These are phyloP conservation scores for Hypoxylon cercidicola DNA, from an alignment of 495 filamentous ascomycete species.

Conservation along the genomic window DNA sequence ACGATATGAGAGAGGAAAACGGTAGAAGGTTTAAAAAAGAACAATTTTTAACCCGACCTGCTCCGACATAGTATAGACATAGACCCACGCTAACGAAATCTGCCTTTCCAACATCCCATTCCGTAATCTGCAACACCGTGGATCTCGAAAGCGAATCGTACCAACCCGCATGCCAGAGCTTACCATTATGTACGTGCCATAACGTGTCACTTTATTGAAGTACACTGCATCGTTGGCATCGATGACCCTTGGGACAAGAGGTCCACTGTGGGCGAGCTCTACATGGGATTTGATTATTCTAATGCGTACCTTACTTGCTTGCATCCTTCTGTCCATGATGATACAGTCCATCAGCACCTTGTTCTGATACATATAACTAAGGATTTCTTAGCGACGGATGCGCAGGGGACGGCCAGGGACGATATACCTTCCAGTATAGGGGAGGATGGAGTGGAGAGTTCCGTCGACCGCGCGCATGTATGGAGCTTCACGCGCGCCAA, in stretches of 20 bases:
- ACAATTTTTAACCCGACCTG: too few species aligned
- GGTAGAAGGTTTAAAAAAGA: slow-evolving; percentile 2
- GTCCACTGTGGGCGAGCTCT: too few species aligned
- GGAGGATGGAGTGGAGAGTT: too few species aligned
- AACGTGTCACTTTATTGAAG: too few species aligned
- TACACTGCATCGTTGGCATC: too few species aligned
- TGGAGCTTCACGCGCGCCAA: slow-evolving; percentile 3
- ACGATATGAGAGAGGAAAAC: neutral
- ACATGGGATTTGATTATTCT: too few species aligned
- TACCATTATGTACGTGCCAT: neutral
- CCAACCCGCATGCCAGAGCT: slow-evolving; percentile 11
- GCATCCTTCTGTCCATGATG: slow-evolving; percentile 11
- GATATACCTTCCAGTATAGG: too few species aligned
- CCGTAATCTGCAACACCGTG: slow-evolving; percentile 19
- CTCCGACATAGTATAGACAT: neutral
- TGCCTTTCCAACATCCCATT: slow-evolving; percentile 22
- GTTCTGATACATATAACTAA: slow-evolving; percentile 1
- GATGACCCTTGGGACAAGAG: too few species aligned
- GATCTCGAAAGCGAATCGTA: slow-evolving; percentile 16
- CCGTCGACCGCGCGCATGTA: too few species aligned
- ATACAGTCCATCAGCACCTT: slow-evolving; percentile 20
- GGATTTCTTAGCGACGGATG: neutral
- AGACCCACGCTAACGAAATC: slow-evolving; percentile 3
- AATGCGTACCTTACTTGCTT: too few species aligned
- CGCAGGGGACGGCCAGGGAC: too few species aligned